phyloP scores from a whole-genome alignment of 176 grass and related monocot genomes.

The Aechmea fasciata region DNA sequence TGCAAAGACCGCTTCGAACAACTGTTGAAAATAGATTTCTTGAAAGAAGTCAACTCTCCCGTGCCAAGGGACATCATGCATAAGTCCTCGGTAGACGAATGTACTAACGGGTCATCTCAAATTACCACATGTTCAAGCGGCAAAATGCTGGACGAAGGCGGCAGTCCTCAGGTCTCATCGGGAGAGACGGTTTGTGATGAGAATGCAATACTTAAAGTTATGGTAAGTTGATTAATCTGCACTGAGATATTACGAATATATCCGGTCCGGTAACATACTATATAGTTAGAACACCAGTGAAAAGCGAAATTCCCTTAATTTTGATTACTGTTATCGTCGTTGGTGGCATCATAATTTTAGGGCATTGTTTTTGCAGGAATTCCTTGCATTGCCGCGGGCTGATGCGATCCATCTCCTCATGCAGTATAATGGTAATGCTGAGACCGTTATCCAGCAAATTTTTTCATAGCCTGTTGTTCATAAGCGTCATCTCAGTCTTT shows the following conservation, averaged over 20 bases:
- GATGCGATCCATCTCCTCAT: constrained; percentile 87
- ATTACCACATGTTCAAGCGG: constrained; percentile 81
- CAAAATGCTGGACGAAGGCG: constrained; percentile 60
- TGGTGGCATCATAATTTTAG: not conserved
- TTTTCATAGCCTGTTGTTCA: constrained; percentile 58
- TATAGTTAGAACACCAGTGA: not conserved
- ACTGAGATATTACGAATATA: not conserved
- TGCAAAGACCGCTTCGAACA: constrained; percentile 94
- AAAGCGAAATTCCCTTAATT: not conserved
- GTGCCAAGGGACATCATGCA: constrained; percentile 20
- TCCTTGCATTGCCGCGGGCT: constrained; percentile 83
- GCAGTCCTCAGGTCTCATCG: constrained; percentile 62
- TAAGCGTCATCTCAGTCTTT: constrained; percentile 18
- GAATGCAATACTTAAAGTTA: constrained; percentile 87
- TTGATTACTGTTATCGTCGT: not conserved
- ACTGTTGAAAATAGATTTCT: constrained; percentile 79
- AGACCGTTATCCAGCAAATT: constrained; percentile 86
- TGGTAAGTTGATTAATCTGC: constrained; percentile 45
- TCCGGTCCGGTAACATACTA: not conserved
- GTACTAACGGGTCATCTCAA: constrained; percentile 83
- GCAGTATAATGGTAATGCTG: constrained; percentile 86
- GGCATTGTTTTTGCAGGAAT: constrained; percentile 44
- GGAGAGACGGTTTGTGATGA: constrained; percentile 63
- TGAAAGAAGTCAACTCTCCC: constrained; percentile 63
- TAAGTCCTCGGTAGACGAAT: constrained; percentile 44